phyloP scores from a whole-genome alignment of 306 rosid genomes.

The Cucurbita maxima region DNA sequence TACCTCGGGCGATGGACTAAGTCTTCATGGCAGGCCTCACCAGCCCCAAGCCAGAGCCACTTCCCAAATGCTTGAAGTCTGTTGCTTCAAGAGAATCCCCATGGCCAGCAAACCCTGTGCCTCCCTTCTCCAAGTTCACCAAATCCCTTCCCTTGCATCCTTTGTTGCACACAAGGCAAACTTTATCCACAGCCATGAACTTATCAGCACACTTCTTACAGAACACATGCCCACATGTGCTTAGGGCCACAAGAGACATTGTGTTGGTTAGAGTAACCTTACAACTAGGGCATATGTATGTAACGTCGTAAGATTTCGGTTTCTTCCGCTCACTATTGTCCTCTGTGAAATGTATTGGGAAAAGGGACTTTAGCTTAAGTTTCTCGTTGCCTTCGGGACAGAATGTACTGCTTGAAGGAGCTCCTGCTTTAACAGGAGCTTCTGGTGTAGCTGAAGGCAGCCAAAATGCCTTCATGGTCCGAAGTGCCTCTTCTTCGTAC shows the following conservation, averaged over 20 bases:
- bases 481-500: slow-evolving; percentile 93
- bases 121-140: slow-evolving; percentile 74
- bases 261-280: slow-evolving; percentile 80
- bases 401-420: slow-evolving; percentile 50
- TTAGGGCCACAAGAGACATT: slow-evolving; percentile 71
- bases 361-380: slow-evolving; percentile 75
- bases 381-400: slow-evolving; percentile 91
- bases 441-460: slow-evolving; percentile 93
- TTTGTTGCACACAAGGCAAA: slow-evolving; percentile 79
- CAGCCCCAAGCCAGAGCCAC: slow-evolving; percentile 87
- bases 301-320: slow-evolving; percentile 38
- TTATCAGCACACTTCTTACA: slow-evolving; percentile 90
- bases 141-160: slow-evolving; percentile 69
- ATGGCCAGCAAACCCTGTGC: slow-evolving; percentile 81
- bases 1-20: neutral
- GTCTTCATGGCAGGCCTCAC: slow-evolving; percentile 87
- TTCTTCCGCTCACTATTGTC: slow-evolving; percentile 56
- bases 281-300: slow-evolving; percentile 84
- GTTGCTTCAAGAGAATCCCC: slow-evolving; percentile 82
- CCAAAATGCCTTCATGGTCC: slow-evolving; percentile 99
- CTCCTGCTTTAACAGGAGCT: slow-evolving; percentile 66
- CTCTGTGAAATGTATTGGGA: slow-evolving; percentile 63
- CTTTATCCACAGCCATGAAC: slow-evolving; percentile 78
- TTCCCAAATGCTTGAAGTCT: slow-evolving; percentile 12
- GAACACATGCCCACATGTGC: slow-evolving; percentile 81